These are phyloP conservation scores for Coemansia sp. DNA, from an alignment of 192 early-diverging fungal genomes.

Conservation along the genomic window DNA sequence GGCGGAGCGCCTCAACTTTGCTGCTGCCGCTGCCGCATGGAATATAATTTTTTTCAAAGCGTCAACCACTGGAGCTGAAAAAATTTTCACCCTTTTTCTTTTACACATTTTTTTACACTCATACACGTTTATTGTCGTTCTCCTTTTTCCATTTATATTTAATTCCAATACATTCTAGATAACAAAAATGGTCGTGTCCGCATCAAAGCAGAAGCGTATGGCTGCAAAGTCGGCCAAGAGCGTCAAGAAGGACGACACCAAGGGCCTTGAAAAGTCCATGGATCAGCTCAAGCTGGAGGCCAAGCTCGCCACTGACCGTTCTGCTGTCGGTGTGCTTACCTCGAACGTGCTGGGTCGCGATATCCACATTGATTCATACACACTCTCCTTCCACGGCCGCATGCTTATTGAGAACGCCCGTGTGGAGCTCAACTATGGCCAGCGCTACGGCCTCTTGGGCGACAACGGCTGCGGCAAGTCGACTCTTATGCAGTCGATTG, in stretches of 20 bases:
- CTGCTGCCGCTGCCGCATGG: too few relatives aligned
- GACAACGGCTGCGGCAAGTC: constrained; percentile 96
- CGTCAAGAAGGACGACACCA: constrained; percentile 14
- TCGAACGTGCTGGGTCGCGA: constrained; percentile 89
- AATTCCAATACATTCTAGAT: background rate
- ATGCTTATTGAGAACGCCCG: constrained; percentile 89
- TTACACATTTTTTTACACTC: constrained; percentile 1
- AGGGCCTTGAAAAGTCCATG: constrained; percentile 50
- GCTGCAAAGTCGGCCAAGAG: constrained; percentile 68
- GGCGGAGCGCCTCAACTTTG: too few relatives aligned
- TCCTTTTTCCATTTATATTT: background rate
- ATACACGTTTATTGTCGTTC: background rate
- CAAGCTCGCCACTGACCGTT: constrained; percentile 61
- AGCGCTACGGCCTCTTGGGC: constrained; percentile 94
- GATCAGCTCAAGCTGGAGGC: constrained; percentile 61
- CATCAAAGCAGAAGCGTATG: constrained; percentile 77
- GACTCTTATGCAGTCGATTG: constrained; percentile 91
- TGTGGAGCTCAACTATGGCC: constrained; percentile 98
- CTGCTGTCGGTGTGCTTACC: constrained; percentile 86
- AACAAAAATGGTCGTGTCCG: constrained; percentile 53
- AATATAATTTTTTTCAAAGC: too few relatives aligned
- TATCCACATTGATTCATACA: constrained; percentile 93
- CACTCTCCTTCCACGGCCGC: constrained; percentile 91
- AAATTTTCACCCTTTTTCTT: background rate
- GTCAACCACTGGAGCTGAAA: background rate